phyloP scores from a whole-genome alignment of 345 rosid species.

The Populus simonii region DNA sequence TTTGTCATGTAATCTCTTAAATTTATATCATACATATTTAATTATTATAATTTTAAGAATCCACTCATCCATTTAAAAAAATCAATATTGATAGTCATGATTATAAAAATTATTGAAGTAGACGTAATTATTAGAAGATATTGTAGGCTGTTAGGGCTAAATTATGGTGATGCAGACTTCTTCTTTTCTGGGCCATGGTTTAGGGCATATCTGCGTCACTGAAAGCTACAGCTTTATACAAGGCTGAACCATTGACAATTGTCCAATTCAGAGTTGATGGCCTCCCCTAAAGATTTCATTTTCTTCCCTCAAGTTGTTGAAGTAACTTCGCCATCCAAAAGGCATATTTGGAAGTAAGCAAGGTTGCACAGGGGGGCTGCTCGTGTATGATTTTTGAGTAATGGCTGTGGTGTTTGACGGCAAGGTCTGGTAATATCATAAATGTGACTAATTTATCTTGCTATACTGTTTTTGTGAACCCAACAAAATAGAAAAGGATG shows the following conservation, averaged over 20 bases:
- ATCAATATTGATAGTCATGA: no score
- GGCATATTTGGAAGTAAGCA: slow-evolving; percentile 1
- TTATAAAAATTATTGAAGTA: no score
- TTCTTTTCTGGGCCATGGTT: not conserved
- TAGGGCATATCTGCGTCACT: not conserved
- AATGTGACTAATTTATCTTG: not conserved
- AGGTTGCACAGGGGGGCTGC: not conserved
- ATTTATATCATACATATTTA: no score
- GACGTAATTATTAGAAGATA: no score
- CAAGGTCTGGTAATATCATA: not conserved
- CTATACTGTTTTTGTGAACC: not conserved
- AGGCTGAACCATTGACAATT: not conserved
- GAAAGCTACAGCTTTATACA: not conserved
- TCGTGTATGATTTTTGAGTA: not conserved
- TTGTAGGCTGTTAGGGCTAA: not conserved
- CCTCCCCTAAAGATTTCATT: not conserved
- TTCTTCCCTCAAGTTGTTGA: not conserved
- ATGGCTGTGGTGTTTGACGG: not conserved
- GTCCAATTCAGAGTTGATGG: not conserved
- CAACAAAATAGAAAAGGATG: not conserved
- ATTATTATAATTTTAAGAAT: no score
- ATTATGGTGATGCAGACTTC: not conserved
- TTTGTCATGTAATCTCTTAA: no score
- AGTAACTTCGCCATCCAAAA: not conserved
- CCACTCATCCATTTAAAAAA: no score